Base-by-base conservation (phyloP, 495 filamentous ascomycete genomes). In the Penicillium goetzii region DNA sequence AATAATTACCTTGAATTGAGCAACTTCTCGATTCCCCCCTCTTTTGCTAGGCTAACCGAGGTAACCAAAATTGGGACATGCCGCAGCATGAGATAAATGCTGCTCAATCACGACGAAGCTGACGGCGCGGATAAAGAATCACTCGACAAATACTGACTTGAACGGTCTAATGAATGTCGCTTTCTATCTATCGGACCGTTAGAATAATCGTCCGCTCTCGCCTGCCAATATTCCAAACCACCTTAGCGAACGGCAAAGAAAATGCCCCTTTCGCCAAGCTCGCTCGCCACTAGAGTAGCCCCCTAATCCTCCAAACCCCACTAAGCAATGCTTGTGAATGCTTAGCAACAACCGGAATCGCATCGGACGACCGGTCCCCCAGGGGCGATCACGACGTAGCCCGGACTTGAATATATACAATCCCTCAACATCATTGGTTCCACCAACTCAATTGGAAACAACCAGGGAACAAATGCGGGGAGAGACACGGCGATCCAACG, bases 381-480 rank as follows among this genome's bases (percentile, higher is more conserved):
- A 5, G 14, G 12, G 7, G 25, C 47, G 26, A 51, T 30, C 47
- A 30, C 25, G 47, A 51, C 12, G 47, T 28, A 21, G 47, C 4
- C 14, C n/a, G 47, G 47, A 28, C 15, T 14, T 51, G 2, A 8
- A 23, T 32, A 47, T 23, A 12, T 9, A 51, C 25, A 17, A 30
- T 51, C 2, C 1, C 9, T 9, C 25, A n/a, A 17, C 25, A 26
- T 17, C 23, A 51, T 51, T 51, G 47, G 47, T 3, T 9, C 4
- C 10, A 10, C 25, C 15, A 30, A 30, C 15, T 51, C 47, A 51
- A 51, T n/a, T 51, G 4, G 47, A 51, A 51, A 51, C 47, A 51
- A 49, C 45, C 45, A 49, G 23, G 45, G 45, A 49, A 49, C 45
- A 5, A 30, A 30, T 51, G 47, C 47, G 47, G 47, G 47, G 47